These are phyloP conservation scores for Xylariaceae sp. DNA, from an alignment of 2,329 filamentous ascomycete genomes.

Conservation along the genomic window DNA sequence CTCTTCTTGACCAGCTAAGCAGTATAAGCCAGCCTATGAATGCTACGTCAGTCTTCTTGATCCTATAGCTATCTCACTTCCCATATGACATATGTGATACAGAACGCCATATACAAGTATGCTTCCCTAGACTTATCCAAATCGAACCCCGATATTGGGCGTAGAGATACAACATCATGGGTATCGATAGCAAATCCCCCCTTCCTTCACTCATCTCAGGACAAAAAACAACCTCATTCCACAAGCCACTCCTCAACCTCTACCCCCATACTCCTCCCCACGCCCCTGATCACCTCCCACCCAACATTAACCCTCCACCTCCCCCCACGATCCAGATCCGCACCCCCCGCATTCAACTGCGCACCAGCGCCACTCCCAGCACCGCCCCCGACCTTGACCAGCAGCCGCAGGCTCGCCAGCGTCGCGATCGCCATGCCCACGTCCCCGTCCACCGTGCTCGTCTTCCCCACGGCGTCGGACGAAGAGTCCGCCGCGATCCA, in stretches of 20 bases:
- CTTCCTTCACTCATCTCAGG: no score
- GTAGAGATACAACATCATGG: no score
- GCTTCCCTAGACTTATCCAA: no score
- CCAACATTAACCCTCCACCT: slow-evolving; percentile 76
- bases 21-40: no score
- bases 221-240: slow-evolving; percentile 41
- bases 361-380: slow-evolving; percentile 70
- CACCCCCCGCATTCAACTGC: slow-evolving; percentile 53
- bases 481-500: slow-evolving; percentile 42
- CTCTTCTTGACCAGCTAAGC: no score
- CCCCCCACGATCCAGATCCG: slow-evolving; percentile 65
- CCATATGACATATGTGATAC: no score
- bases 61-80: no score
- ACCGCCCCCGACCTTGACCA: slow-evolving; percentile 62
- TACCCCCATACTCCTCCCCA: slow-evolving; percentile 72
- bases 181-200: no score
- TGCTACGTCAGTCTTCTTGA: no score
- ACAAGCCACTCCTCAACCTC: slow-evolving; percentile 74
- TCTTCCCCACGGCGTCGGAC: slow-evolving; percentile 5
- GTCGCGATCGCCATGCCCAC: slow-evolving; percentile 66
- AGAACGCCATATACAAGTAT: no score
- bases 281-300: slow-evolving; percentile 68
- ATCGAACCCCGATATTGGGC: no score
- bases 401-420: slow-evolving; percentile 63
- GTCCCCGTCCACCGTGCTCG: slow-evolving; percentile 45